Evolutionary conservation across 257 asterid genomes (phyloP), one percentile per base, ranked within the genome.

Genomic region (Rauvolfia tetraphylla): DNA sequence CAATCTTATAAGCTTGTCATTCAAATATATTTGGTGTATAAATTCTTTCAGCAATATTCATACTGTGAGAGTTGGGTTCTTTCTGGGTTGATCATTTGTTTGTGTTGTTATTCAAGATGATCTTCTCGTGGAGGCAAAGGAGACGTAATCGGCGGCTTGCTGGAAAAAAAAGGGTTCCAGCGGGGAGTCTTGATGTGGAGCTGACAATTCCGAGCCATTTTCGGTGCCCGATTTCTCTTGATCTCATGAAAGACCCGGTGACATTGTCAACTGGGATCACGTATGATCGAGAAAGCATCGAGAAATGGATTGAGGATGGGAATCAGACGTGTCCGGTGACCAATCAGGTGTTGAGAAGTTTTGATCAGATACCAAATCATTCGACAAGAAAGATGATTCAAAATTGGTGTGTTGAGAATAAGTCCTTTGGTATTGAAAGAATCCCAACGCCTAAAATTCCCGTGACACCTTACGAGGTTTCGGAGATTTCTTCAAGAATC

Each of bases 381-480:
- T 75, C 89, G 56, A 80, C 90, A 5, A 79, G 98, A 65, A 88
- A 83, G 79, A 88, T 90, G 97, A 94, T 92, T 75, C 98, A 94
- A 80, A 95, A 86, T 51, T 94, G 98, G 98, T 92, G 98, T 68
- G 98, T 90, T 0, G 88, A 84, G 38, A 92, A 94, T 33, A 85
- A 75, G 71, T 82, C 96, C 3, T 72, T 71, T 63, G 98, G 97
- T 23, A 87, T 94, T 7, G 96, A 92, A 82, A 81, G 98, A 77
- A 89, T 94, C 34, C 92, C 98, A 4, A 94, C 98, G 0, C 98
- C 98, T 0, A 67, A 93, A 41, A 84, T 92, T n/a, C 98, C 97
- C 0, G 67, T 90, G 7, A 56, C 84, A 4, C 85, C 90, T 0
- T 69, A 58, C 29, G 86, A 90, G 58, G 92, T 89, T 18, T 70